Base-by-base conservation (phyloP, 75 land plant genomes). In the Pinus albicaulis region DNA sequence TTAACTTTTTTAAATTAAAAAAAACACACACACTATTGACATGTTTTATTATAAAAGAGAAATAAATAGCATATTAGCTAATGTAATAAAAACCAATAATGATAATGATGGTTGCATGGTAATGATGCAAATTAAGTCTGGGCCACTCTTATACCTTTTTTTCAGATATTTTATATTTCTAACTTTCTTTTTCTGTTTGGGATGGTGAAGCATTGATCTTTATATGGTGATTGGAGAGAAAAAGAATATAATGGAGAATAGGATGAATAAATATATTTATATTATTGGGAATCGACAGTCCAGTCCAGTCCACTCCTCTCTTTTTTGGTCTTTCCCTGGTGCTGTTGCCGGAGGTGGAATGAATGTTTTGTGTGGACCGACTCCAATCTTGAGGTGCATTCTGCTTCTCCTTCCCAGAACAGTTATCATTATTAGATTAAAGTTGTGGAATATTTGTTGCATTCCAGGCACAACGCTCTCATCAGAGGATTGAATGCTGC, bases 361-460 rank as follows among this genome's bases (percentile, higher is more conserved):
- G 48, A 68, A 68, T 63, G 38, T 63, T 63, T 20, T 68, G 71
- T 0, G 19, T 38, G 34, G 8, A 20, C 22, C 36, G 23, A 28
- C 52, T 11, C 28, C 69, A 34, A 41, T 68, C 13, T 68, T 41
- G 38, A 64, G 68, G 41, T 64, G 68, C 68, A 34, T 64, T 64
- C 17, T 64, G 68, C 6, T 31, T 7, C 17, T 19, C 13, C 0
- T 8, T 64, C 19, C 34, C 68, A 48, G 53, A 48, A 48, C 53
- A 11, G 12, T 48, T 10, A 31, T 31, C 16, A 31, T 64, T 64
- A 34, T 7, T 64, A 3, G 38, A 16, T 34, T 34, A 17, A 34
- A 6, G 68, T 36, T 16, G 31, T 34, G 68, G 41, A 36, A 38
- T 68, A 38, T 68, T 44, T 22, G 48, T 19, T 41, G 71, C 52